phyloP scores from a whole-genome alignment of 1,139 yeast genomes.

The Yamadazyma buinensis region DNA sequence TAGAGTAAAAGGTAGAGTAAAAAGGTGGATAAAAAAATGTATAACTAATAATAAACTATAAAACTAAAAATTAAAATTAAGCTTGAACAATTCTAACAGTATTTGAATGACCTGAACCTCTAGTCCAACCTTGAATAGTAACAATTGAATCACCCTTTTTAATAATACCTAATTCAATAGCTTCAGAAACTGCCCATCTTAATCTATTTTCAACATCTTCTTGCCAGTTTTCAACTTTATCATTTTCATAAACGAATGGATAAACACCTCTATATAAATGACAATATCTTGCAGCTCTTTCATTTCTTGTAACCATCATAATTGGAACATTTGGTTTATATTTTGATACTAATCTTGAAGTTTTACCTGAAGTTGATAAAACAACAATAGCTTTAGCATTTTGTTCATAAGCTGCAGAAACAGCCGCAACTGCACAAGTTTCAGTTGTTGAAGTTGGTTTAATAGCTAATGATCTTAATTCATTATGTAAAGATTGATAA shows the following conservation, averaged over 20 bases:
- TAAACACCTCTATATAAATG: constrained; percentile 98
- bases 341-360: constrained; percentile 95
- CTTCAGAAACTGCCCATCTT: constrained; percentile 90
- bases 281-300: constrained; percentile 86
- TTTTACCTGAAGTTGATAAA: constrained; percentile 88
- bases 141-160: constrained; percentile 86
- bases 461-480: constrained; percentile 78
- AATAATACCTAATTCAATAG: constrained; percentile 81
- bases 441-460: constrained; percentile 93
- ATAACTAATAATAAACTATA: neutral
- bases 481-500: constrained; percentile 82
- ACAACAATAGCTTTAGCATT: constrained; percentile 96
- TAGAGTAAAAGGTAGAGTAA: no score
- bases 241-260: constrained; percentile 81
- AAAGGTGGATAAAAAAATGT: no score
- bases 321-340: constrained; percentile 98
- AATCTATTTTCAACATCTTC: constrained; percentile 94
- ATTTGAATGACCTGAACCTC: constrained; percentile 98
- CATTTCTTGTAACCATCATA: constrained; percentile 96
- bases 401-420: constrained; percentile 94
- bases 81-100: constrained; percentile 77
- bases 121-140: constrained; percentile 98
- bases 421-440: constrained; percentile 97
- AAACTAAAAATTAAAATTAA: constrained; percentile 17
- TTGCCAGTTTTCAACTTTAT: constrained; percentile 82